Conservation (phyloP, 2,329 filamentous ascomycete species). For the Plectosphaerella sp. region DNA sequence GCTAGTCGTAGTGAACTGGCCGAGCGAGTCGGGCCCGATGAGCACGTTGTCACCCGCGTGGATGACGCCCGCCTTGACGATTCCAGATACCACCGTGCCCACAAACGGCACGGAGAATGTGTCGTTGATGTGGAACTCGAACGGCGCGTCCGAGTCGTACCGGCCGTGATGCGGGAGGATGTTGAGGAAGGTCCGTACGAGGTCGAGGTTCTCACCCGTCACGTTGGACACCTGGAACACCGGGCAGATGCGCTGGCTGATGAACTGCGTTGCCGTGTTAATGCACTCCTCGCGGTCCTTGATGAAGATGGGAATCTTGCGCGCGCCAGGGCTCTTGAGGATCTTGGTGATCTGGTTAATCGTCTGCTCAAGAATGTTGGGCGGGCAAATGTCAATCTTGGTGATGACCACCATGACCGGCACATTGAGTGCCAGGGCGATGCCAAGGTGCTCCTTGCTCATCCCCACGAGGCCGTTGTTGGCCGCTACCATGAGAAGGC, state of each 20-base stretch:
- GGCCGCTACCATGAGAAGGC: constrained; percentile 94
- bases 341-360: constrained; percentile 89
- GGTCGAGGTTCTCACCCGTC: constrained; percentile 83
- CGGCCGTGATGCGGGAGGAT: constrained; percentile 92
- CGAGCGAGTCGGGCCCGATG: constrained; percentile 84
- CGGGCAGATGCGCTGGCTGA: constrained; percentile 90
- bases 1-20: constrained; percentile 81
- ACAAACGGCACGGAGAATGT: constrained; percentile 98
- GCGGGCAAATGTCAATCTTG: constrained; percentile 97
- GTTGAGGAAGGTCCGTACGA: constrained; percentile 90
- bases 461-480: constrained; percentile 97
- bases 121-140: constrained; percentile 95
- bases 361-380: constrained; percentile 91
- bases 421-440: constrained; percentile 89
- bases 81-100: constrained; percentile 91
- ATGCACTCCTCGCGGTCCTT: constrained; percentile 88
- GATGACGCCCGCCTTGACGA: constrained; percentile 82
- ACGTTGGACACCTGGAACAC: constrained; percentile 99
- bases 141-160: constrained; percentile 81
- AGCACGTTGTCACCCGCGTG: constrained; percentile 88
- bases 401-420: constrained; percentile 97
- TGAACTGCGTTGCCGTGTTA: constrained; percentile 92
- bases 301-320: constrained; percentile 95
- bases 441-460: constrained; percentile 96
- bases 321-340: constrained; percentile 85